Evolutionary conservation across 139 green algal genomes (phyloP), one percentile per base, ranked within the genome.

Genomic region (Spirogloea muscicola): DNA sequence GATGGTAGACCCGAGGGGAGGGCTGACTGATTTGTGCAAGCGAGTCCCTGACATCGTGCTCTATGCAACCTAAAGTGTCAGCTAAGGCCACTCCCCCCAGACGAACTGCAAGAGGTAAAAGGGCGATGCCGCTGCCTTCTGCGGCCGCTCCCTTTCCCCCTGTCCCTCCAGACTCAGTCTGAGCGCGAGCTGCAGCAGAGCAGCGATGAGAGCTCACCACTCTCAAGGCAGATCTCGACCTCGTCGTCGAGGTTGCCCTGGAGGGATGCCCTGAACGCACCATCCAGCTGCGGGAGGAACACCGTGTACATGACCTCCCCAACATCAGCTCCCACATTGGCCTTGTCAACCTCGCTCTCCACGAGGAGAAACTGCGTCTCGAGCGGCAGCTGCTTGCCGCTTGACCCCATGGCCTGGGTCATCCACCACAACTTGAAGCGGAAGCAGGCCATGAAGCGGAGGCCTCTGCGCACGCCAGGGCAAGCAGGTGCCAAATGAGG

Each of bases 401-500:
- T 49, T 7, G 13, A 68, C 34, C 72, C 72, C 49, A 80, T 39
- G 0, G 41, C n/a, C 61, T 80, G 72, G 3, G 72, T 67, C 72
- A 80, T 80, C 72, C 72, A 80, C 72, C 72, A 80, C 16, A 80
- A 27, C 61, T 80, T 80, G 72, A 80, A 80, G 7, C 72, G 72
- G 18, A 80, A 80, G 33, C 72, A 80, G 44, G 39, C 58, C 40
- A 78, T 27, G 58, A 78, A 78, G 1, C 69, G 58, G 25, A 49
- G n/a, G 2, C 39, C 58, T 58, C 69, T 78, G 69, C 25, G 21
- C 34, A 25, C n/a, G 3, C 7, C 60, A n/a, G 65, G 9, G 59
- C 13, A 60, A 38, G 10, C 29, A 68, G 48, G 7, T 27, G 38
- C 7, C 48, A 68, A 60, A n/a, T n/a, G 5, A 60, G 13, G 7